phyloP scores from a whole-genome alignment of 148 eudicot species.

The Dysphania ambrosioides region DNA sequence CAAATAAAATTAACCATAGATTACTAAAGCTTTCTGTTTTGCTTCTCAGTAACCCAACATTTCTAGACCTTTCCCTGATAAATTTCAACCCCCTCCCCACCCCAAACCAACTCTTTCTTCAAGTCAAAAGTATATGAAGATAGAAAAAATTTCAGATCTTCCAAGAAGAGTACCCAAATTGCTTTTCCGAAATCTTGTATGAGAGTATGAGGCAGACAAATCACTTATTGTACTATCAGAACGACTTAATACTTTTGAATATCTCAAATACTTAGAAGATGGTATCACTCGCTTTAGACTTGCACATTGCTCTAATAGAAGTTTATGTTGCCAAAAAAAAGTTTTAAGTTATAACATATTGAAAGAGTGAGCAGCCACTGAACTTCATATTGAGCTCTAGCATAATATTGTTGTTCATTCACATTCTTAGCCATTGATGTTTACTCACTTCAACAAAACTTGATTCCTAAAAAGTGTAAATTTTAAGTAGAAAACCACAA shows the following conservation, averaged over 20 bases:
- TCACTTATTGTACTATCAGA: too few relatives aligned
- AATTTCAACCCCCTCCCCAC: background rate
- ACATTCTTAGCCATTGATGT: slow-evolving; percentile 1
- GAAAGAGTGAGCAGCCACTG: background rate
- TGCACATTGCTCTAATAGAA: background rate
- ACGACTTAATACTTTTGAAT: too few relatives aligned
- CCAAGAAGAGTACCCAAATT: too few relatives aligned
- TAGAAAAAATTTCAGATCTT: too few relatives aligned
- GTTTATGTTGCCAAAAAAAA: background rate
- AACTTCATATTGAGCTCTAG: background rate
- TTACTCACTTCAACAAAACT: too few relatives aligned
- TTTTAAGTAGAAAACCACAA: background rate
- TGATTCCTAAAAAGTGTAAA: too few relatives aligned
- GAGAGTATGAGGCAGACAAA: too few relatives aligned
- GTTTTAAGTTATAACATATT: background rate
- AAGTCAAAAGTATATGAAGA: too few relatives aligned
- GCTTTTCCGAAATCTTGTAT: too few relatives aligned
- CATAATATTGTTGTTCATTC: background rate
- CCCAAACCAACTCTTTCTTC: too few relatives aligned
- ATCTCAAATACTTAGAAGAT: background rate
- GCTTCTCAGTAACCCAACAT: background rate
- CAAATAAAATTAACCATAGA: slow-evolving; percentile 9
- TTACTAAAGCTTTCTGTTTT: background rate
- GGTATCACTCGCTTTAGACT: background rate
- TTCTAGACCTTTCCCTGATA: background rate